A percentile compares a stretch with the other conserved stretches of the same genome.
These are phyloP conservation scores for Scortechinia acanthostroma DNA, from an alignment of 2,329 filamentous ascomycete species.

Conservation along the genomic window DNA sequence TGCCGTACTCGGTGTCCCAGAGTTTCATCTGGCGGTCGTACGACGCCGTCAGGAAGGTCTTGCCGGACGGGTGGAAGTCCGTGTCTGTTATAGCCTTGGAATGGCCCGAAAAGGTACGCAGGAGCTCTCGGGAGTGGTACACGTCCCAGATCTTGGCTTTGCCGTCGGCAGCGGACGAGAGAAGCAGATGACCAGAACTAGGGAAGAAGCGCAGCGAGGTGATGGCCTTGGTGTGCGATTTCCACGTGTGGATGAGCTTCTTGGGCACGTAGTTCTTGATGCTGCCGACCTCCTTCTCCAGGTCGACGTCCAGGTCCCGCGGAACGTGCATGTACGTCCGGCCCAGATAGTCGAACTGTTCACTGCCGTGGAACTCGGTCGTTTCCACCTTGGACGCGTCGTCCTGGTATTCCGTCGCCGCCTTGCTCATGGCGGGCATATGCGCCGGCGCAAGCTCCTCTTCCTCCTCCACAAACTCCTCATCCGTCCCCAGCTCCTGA, in stretches of 20 bases:
- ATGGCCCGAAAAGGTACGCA: slow-evolving; percentile 88
- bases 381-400: slow-evolving; percentile 67
- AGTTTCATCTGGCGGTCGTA: slow-evolving; percentile 96
- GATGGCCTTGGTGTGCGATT: slow-evolving; percentile 75
- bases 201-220: slow-evolving; percentile 89
- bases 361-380: slow-evolving; percentile 76
- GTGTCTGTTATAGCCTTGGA: slow-evolving; percentile 84
- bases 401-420: slow-evolving; percentile 20
- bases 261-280: slow-evolving; percentile 89
- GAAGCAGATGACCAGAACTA: slow-evolving; percentile 74
- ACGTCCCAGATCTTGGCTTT: slow-evolving; percentile 93
- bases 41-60: slow-evolving; percentile 80
- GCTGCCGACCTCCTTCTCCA: slow-evolving; percentile 74
- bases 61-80: slow-evolving; percentile 76
- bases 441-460: slow-evolving; percentile 36
- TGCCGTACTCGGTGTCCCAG: slow-evolving; percentile 94
- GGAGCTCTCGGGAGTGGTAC: slow-evolving; percentile 79
- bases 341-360: slow-evolving; percentile 87
- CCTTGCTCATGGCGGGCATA: slow-evolving; percentile 44
- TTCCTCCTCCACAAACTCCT: slow-evolving; percentile 60
- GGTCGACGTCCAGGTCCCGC: slow-evolving; percentile 78
- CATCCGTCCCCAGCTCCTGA: slow-evolving; percentile 67
- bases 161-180: slow-evolving; percentile 83
- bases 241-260: slow-evolving; percentile 87
- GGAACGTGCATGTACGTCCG: slow-evolving; percentile 97